Percentiles rank a stretch among this genome's conserved stretches.
phyloP scores from a whole-genome alignment of 2,329 filamentous ascomycete genomes.

The Stagonosporopsis vannaccii region DNA sequence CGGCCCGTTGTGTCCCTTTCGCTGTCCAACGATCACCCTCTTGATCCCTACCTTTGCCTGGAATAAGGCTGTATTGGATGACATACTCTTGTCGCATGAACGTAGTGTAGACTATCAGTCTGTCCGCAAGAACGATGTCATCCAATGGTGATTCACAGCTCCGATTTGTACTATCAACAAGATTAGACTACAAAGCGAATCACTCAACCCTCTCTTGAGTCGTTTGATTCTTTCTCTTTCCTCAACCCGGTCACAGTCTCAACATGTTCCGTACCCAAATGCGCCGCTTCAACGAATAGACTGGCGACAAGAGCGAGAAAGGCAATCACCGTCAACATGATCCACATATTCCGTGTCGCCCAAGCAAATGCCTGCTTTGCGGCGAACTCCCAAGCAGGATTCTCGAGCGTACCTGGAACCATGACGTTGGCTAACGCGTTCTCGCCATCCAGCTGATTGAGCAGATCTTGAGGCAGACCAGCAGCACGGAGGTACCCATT shows the following conservation, averaged over 20 bases:
- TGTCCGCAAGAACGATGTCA: no score
- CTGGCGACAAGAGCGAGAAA: constrained; percentile 49
- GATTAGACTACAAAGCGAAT: background rate
- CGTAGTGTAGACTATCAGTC: no score
- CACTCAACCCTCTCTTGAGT: background rate
- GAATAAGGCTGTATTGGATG: no score
- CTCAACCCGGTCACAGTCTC: constrained; percentile 58
- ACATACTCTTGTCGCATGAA: no score
- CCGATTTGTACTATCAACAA: background rate
- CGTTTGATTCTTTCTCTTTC: constrained; percentile 26
- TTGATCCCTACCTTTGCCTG: no score
- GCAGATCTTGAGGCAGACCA: constrained; percentile 58
- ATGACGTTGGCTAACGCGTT: constrained; percentile 68
- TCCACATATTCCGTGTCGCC: constrained; percentile 57
- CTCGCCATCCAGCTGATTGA: constrained; percentile 61
- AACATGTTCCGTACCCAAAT: constrained; percentile 53
- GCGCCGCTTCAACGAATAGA: constrained; percentile 49
- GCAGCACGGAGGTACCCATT: constrained; percentile 54
- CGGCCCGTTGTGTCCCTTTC: no score
- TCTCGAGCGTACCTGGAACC: constrained; percentile 59
- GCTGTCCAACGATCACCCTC: no score
- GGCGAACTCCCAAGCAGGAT: constrained; percentile 52
- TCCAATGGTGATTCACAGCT: no score
- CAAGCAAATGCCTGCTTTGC: constrained; percentile 54
- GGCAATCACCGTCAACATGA: constrained; percentile 53